Percentiles rank a stretch among this genome's conserved stretches.
Evolutionary conservation across 176 grass and related monocot species (phyloP).

Genomic region (Zea mays): Zm-B73-REFERENCE-NAM-5.0 NC_050102.1:174701001-174701500

Average conservation of each 20-base stretch:
- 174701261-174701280: slow-evolving; percentile 22
- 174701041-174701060: too few species aligned
- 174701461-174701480: neutral
- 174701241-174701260: neutral
- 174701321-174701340: neutral
- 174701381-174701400: neutral
- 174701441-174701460: slow-evolving; percentile 9
- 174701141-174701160: neutral
- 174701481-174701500: slow-evolving; percentile 18
- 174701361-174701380: neutral
- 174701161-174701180: neutral
- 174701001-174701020: too few species aligned
- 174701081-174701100: neutral
- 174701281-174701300: slow-evolving; percentile 34
- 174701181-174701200: neutral
- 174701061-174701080: neutral
- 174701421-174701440: neutral
- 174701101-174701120: neutral
- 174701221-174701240: neutral
- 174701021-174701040: too few species aligned
- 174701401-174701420: slow-evolving; percentile 32
- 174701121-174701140: neutral
- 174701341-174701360: neutral
- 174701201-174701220: neutral
- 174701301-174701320: neutral